Base-by-base conservation (phyloP, 768 basidiomycete genomes). In the Paxillus involutus region DNA sequence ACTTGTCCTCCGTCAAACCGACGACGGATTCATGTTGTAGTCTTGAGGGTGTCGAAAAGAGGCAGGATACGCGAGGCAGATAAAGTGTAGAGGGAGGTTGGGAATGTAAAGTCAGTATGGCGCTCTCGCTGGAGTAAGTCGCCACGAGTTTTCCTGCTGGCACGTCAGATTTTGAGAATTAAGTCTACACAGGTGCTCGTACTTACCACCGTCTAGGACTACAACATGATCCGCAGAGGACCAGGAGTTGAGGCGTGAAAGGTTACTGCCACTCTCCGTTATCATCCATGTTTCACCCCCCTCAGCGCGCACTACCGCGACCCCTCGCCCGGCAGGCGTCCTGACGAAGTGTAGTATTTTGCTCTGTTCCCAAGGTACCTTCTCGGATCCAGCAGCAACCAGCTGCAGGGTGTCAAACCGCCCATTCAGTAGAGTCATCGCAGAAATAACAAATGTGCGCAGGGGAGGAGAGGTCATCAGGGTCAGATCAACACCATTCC, bases 271-370 rank as follows among this genome's bases (percentile, higher is more conserved):
- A 45, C 72, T 68, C 42, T 78, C 75, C 8, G 69, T 67, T 52
- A 83, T 73, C 59, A 73, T 75, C 86, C 87, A 91, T 2, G 79
- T 75, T 62, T 91, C 88, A 6, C 85, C 86, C 4, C 82, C 81
- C 40, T 76, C 72, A 32, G 68, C 69, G 42, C 88, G 82, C 32
- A 88, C 71, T 13, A 87, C 81, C 12, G 82, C 89, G 35, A 94
- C 78, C 6, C 88, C 91, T 49, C 77, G 78, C 1, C 91, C 91
- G 54, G 91, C 87, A 1, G 89, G 86, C 3, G 91, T 92, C 56
- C 91, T 79, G 36, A 89, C 82, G 59, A 92, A 86, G 36, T 79
- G 76, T 12, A 76, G 60, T 52, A 92, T 81, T 41, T 75, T 72
- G 13, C 76, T 73, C 40, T 84, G 78, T 59, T 87, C 83, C 49